These are phyloP conservation scores for Globisporangium ultimum DNA, from an alignment of 352 stramenopile species.

Conservation along the genomic window DNA sequence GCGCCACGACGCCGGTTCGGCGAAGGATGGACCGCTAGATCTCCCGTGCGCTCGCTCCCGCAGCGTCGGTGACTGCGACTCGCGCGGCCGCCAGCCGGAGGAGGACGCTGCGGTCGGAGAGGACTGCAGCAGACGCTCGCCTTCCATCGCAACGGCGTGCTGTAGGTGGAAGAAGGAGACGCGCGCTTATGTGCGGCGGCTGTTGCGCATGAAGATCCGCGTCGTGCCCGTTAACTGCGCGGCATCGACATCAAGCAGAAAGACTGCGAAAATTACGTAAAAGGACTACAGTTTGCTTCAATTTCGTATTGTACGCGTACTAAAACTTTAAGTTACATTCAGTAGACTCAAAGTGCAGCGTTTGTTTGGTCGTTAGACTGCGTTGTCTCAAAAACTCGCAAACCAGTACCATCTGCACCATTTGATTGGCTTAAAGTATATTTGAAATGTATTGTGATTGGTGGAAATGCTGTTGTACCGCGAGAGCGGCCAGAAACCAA, in stretches of 20 bases:
- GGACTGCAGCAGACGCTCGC: background rate
- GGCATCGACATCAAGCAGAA: background rate
- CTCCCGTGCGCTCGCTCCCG: slow-evolving; percentile 2
- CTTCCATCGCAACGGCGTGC: background rate
- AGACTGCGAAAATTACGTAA: background rate
- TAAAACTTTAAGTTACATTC: too few species aligned
- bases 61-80: background rate
- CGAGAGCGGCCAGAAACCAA: slow-evolving; percentile 13
- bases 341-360: too few species aligned
- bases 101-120: background rate
- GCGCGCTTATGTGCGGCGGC: background rate
- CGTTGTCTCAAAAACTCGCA: background rate
- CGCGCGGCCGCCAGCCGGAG: background rate
- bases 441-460: background rate
- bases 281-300: background rate
- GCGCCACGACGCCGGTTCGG: background rate
- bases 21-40: background rate
- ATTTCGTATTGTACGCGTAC: too few species aligned
- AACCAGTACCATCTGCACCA: background rate
- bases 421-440: slow-evolving; percentile 1
- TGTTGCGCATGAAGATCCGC: slow-evolving; percentile 10
- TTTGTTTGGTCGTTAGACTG: too few species aligned
- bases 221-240: background rate
- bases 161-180: background rate
- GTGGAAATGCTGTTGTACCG: background rate